Percentiles rank a stretch among this genome's conserved stretches.
Evolutionary conservation across 192 early-diverging fungal genomes (phyloP).

Genomic region (Funneliformis geosporum): DNA sequence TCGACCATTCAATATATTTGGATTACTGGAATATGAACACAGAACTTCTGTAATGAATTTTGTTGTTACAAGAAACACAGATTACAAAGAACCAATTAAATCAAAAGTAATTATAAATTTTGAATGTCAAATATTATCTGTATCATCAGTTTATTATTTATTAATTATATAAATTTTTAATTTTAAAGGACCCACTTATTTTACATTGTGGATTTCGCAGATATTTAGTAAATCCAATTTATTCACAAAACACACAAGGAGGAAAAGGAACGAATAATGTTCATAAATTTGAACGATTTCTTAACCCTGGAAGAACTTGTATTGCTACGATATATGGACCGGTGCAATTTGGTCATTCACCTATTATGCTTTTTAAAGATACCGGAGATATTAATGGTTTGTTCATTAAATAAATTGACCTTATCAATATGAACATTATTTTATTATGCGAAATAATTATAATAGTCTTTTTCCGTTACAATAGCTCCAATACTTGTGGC

Average conservation of each 20-base stretch:
- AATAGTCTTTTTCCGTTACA: not conserved
- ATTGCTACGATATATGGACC: conserved; percentile 92
- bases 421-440: no score
- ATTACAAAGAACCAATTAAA: conserved; percentile 76
- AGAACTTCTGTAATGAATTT: conserved; percentile 90
- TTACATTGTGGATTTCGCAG: conserved; percentile 88
- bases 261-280: conserved; percentile 86
- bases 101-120: conserved; percentile 62
- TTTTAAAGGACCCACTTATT: conserved; percentile 72
- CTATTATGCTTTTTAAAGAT: conserved; percentile 80
- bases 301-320: conserved; percentile 68
- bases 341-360: conserved; percentile 85
- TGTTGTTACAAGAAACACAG: conserved; percentile 68
- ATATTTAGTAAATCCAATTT: conserved; percentile 83
- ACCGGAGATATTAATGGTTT: conserved; percentile 55
- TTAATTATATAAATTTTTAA: not conserved
- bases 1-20: conserved; percentile 59
- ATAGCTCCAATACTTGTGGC: conserved; percentile 68
- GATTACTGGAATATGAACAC: conserved; percentile 83
- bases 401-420: no score
- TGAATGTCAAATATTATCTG: not conserved
- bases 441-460: not conserved
- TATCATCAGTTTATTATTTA: not conserved
- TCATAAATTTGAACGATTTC: conserved; percentile 93
- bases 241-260: conserved; percentile 81